A percentile compares a stretch with the other conserved stretches of the same genome.
These are phyloP conservation scores for Didymella lethalis DNA, from an alignment of 2,329 filamentous ascomycete genomes.

Conservation along the genomic window DNA sequence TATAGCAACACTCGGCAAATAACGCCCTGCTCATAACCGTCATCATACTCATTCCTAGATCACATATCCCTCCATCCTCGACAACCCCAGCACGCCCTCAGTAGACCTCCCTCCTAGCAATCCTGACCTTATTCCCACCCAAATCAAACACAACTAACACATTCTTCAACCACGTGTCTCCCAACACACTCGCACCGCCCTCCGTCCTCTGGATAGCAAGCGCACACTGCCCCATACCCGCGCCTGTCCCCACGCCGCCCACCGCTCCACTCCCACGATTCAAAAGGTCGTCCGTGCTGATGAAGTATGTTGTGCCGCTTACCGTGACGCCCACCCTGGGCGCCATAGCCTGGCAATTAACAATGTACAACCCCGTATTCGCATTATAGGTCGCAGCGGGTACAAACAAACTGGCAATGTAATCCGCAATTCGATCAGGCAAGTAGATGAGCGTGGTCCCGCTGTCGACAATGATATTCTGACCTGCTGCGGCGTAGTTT, in stretches of 20 bases:
- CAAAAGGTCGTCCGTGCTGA: constrained; percentile 32
- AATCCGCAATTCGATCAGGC: constrained; percentile 27
- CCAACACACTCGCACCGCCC: constrained; percentile 41
- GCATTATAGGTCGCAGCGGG: constrained; percentile 28
- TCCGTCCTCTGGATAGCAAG: constrained; percentile 30
- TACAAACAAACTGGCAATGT: constrained; percentile 31
- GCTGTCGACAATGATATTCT: constrained; percentile 37
- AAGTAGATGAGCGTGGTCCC: constrained; percentile 38
- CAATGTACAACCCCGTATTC: constrained; percentile 22
- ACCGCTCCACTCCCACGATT: constrained; percentile 23
- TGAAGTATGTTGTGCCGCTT: constrained; percentile 25
- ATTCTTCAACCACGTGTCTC: constrained; percentile 57
- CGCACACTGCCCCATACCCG: constrained; percentile 19
- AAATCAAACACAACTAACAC: constrained; percentile 59
- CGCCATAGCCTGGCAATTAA: constrained; percentile 24
- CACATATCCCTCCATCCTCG: too few relatives aligned
- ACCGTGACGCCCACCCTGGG: constrained; percentile 34
- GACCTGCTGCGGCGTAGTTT: constrained; percentile 4
- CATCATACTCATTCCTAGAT: too few relatives aligned
- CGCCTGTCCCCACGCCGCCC: constrained; percentile 11
- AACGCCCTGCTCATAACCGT: too few relatives aligned
- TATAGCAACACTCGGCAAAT: too few relatives aligned
- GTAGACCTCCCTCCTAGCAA: constrained; percentile 42
- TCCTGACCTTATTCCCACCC: constrained; percentile 51
- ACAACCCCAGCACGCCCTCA: not conserved